Percentiles rank a stretch among this genome's conserved stretches.
Conservation (phyloP, 306 rosid genomes). For the Begonia fuchsioides region DNA sequence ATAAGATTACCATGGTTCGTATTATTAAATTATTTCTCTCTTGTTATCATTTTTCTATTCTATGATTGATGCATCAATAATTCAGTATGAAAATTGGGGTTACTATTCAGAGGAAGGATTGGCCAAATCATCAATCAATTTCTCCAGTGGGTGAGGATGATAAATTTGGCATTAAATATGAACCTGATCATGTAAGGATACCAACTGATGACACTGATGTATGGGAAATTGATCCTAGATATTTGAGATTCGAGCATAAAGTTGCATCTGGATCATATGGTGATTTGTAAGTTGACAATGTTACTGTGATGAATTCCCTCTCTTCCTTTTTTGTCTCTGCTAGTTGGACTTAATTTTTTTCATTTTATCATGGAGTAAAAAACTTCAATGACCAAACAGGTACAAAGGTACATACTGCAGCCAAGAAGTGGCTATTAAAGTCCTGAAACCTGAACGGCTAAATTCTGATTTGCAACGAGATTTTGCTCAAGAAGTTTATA, state of each 20-base stretch:
- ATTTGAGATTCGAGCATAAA: conserved; percentile 60
- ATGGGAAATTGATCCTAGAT: conserved; percentile 86
- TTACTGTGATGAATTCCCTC: not conserved
- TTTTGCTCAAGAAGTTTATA: conserved; percentile 87
- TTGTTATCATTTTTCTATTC: conserved; percentile 1
- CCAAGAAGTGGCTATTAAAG: conserved; percentile 94
- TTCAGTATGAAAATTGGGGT: conserved; percentile 13
- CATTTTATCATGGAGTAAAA: not conserved
- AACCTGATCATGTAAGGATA: conserved; percentile 45
- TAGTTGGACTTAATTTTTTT: not conserved
- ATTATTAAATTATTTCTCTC: not conserved
- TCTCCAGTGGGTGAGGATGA: conserved; percentile 37
- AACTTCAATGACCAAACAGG: conserved; percentile 26
- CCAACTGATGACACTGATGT: conserved; percentile 91
- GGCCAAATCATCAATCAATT: conserved; percentile 30
- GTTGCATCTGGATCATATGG: conserved; percentile 92
- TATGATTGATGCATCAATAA: conserved; percentile 10
- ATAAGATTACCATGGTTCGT: not conserved
- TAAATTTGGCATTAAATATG: conserved; percentile 34
- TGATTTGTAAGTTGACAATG: conserved; percentile 59
- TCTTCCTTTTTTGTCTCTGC: not conserved
- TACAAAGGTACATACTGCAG: conserved; percentile 82
- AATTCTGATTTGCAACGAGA: conserved; percentile 76
- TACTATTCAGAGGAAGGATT: conserved; percentile 39
- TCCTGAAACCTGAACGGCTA: conserved; percentile 79